Evolutionary conservation across 805 yeast species (phyloP), one percentile per base, ranked within the genome.

Genomic region (Metschnikowia continentalis): DNA sequence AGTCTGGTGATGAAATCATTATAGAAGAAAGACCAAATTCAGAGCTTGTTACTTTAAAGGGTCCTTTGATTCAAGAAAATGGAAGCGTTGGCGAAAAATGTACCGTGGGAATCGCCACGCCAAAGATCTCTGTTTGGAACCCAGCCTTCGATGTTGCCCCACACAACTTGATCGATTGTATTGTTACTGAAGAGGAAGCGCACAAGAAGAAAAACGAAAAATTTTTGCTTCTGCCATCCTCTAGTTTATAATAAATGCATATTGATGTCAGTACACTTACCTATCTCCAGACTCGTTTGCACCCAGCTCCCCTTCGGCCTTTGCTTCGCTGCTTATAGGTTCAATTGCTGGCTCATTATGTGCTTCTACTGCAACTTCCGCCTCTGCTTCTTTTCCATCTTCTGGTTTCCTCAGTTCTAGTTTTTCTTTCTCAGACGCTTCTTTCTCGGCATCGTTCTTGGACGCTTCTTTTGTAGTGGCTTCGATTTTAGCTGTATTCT

Each of bases 61-160:
- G 98, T 26, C 74, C 71, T 6, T 56, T 54, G 15, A 59, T 64
- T 37, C 54, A 56, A 44, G 69, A 36, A 65, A 43, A 62, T 48
- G 58, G 71, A 46, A 17, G 35, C 43, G 53, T 68, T 50, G 71
- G 76, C 50, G 64, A 68, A 41, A 62, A 73, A 52, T 32, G 78
- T 1, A 82, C 82, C 17, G 86, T 90, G 13, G 86, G 88, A 37
- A 79, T 86, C 51, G 96, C 97, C 1, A 94, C 98, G 3, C 86
- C 87, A 1, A 87, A 86, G 0, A 85, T 91, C 32, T 71, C 77
- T 4, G 96, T 90, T 1, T 92, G 97, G 97, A 94, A 94, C 62
- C 99, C 99, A 0, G 86, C 97, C 0, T 92, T 92, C 62, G 99
- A 92, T 63, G 90, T 94, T 14, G 90, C 98, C 3, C 96, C 96